A percentile compares a stretch with the other conserved stretches of the same genome.
Evolutionary conservation across 2,329 filamentous ascomycete species (phyloP).

Genomic region (Teratosphaeria destructans): DNA sequence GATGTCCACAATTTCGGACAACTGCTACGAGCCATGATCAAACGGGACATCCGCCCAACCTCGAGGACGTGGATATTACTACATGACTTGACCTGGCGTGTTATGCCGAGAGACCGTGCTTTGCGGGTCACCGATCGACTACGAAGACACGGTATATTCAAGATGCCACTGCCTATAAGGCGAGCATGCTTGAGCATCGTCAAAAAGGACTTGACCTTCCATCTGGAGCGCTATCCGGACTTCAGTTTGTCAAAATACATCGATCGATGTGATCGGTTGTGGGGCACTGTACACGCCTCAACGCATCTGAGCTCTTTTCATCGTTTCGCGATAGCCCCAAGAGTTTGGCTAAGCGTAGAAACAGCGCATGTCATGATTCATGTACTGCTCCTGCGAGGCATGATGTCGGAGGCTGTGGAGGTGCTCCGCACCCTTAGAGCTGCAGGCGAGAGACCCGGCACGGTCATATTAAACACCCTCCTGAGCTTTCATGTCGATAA

Average conservation of each 20-base stretch:
- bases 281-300: not conserved
- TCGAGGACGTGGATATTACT: slow-evolving; percentile 17
- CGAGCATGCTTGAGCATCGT: slow-evolving; percentile 6
- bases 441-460: slow-evolving; percentile 7
- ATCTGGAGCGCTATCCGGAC: slow-evolving; percentile 6
- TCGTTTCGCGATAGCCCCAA: not conserved
- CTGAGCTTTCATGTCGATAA: slow-evolving; percentile 12
- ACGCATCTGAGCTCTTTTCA: not conserved
- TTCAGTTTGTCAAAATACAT: slow-evolving; percentile 10
- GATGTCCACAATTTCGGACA: slow-evolving; percentile 21
- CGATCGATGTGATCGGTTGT: slow-evolving; percentile 9
- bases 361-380: slow-evolving; percentile 15
- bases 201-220: slow-evolving; percentile 6
- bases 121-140: slow-evolving; percentile 11
- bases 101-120: slow-evolving; percentile 4
- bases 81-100: slow-evolving; percentile 12
- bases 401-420: slow-evolving; percentile 10
- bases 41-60: slow-evolving; percentile 7
- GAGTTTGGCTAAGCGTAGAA: slow-evolving; percentile 13
- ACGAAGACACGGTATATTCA: slow-evolving; percentile 14
- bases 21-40: slow-evolving; percentile 15
- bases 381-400: slow-evolving; percentile 12
- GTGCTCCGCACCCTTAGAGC: slow-evolving; percentile 10
- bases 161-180: slow-evolving; percentile 4
- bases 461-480: slow-evolving; percentile 16